phyloP scores from a whole-genome alignment of 345 rosid species.

The Theobroma cacao region DNA sequence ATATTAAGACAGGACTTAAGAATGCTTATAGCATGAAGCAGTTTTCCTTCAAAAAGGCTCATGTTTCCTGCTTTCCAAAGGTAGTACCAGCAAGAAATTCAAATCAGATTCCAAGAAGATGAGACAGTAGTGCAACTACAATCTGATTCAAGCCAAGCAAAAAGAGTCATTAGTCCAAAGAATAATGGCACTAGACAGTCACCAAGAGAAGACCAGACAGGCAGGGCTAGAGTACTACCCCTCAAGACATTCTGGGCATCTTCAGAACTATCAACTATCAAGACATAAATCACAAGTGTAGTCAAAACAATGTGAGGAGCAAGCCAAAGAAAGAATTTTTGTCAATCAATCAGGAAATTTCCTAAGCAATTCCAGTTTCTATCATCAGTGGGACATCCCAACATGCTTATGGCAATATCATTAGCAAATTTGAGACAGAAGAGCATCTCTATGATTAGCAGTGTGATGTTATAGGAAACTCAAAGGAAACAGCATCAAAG shows the following conservation, averaged over 20 bases:
- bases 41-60: background rate
- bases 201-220: background rate
- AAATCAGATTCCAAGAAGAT: background rate
- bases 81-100: background rate
- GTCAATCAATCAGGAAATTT: too few species aligned
- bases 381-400: too few species aligned
- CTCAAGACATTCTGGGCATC: background rate
- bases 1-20: background rate
- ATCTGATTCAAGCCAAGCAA: background rate
- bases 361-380: too few species aligned
- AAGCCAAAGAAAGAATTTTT: too few species aligned
- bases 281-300: too few species aligned
- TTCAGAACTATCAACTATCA: too few species aligned
- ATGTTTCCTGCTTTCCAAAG: background rate
- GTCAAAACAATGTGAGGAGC: too few species aligned
- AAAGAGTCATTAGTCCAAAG: background rate
- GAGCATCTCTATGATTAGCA: too few species aligned
- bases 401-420: too few species aligned
- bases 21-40: background rate
- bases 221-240: background rate
- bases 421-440: too few species aligned
- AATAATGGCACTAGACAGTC: background rate
- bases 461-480: too few species aligned
- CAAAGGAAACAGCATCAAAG: too few species aligned
- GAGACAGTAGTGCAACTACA: background rate